Evolutionary conservation across 2,329 filamentous ascomycete species (phyloP), one percentile per base, ranked within the genome.

Genomic region (Aspergillus terreus): DNA sequence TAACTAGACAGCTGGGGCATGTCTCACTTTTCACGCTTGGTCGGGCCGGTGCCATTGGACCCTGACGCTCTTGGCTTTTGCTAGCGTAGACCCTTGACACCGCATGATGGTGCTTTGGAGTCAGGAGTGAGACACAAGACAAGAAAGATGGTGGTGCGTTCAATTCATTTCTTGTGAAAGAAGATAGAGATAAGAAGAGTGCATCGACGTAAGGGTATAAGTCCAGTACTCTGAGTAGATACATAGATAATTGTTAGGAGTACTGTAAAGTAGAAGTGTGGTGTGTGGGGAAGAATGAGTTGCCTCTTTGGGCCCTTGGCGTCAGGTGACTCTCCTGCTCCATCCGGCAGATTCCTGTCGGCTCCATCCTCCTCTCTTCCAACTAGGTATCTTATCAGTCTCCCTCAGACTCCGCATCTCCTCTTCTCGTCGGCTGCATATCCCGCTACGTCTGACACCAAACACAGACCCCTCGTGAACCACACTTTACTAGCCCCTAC

Each of bases 21-120:
- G 58, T 60, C 49, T 54, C 51, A 53, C 30, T 11, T 40, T 21
- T n/a, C 21, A 27, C 46, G 10, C 35, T 46, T 27, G 42, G 49
- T 45, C 45, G 33, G 30, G 27, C 30, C 38, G 35, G 14, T 27
- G 6, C 48, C 42, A 44, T 54, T 54, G 52, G 52, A 38, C 27
- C 27, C 40, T 21, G 21, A 10, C 25, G 44, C 44, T 49, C 58
- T 62, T 60, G 59, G 58, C 58, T 60, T 59, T 55, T 56, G 41
- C 55, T 62, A 62, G 59, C 45, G 54, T 44, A 46, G 49, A 55
- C 53, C 47, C 45, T 54, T 48, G 48, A 42, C 23, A 43, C 7
- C 35, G 35, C 11, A 17, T 38, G 14, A n/a, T 38, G 14, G 14
- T 38, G 9, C 1, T 38, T 51, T 45, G 38, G 35, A 10, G 10